Base-by-base conservation (phyloP, 176 grass and related monocot species). In the Aegilops bicornis region DNA sequence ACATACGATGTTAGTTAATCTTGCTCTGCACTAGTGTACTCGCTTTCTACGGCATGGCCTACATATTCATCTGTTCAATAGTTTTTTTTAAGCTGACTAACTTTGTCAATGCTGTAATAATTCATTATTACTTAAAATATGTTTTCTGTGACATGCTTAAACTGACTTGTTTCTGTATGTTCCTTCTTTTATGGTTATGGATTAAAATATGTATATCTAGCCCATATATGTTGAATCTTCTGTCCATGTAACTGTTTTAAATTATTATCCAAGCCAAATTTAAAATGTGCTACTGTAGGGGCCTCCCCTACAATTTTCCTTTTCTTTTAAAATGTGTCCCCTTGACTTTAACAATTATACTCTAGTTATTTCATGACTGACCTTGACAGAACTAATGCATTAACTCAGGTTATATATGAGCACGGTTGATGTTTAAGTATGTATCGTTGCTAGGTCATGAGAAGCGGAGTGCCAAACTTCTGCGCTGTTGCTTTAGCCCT, bases 401-500 rank as follows among this genome's bases (percentile, higher is more conserved):
- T 77, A 83, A 58, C 23, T 89, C 20, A 4, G 63, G 45, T 79
- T 79, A 59, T 79, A 56, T 64, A 60, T 83, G 66, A 25, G 9
- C 40, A 42, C 19, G 39, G 23, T 85, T 90, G 32, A 90, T 86
- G 39, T 83, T 79, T 90, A 20, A 72, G 59, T 90, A 43, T 77
- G 63, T 84, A 35, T 15, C 35, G 10, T 58, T 91, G 42, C 84
- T 84, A 98, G 93, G 96, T 96, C 68, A 96, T 92, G 70, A 94
- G 89, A 92, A 98, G 96, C 40, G 96, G 96, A 86, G 77, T 96
- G 64, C 96, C 93, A 66, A 98, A 98, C 85, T 98, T 98, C 76
- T 98, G 93, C 82, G 91, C 92, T 70, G 96, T 98, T 86, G 96
- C 96, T 84, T 92, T 98, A 92, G 92, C 93, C 76, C 92, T 98